Conservation (phyloP, 1,284 basidiomycete species). For the Ceratobasidium sp. region DNA sequence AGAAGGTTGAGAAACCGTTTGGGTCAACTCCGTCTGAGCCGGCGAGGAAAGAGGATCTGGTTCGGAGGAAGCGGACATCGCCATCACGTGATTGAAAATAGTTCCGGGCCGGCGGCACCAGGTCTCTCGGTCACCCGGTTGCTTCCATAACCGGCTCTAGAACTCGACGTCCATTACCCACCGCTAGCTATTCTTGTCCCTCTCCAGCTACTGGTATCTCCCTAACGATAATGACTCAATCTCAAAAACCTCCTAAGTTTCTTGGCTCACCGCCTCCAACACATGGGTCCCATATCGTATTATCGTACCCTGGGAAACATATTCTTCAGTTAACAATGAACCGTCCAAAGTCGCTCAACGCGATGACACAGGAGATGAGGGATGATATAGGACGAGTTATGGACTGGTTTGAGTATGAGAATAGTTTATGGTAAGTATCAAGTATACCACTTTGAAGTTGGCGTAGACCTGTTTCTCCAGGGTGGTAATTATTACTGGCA, state of each 20-base stretch:
- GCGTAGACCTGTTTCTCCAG: slow-evolving; percentile 57
- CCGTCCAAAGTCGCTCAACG: slow-evolving; percentile 65
- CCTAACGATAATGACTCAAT: slow-evolving; percentile 12
- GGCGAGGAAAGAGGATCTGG: neutral
- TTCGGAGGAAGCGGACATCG: neutral
- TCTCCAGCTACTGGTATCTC: neutral
- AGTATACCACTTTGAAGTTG: neutral
- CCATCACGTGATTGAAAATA: slow-evolving; percentile 32
- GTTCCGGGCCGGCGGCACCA: no score
- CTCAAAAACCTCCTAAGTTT: slow-evolving; percentile 24
- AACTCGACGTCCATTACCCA: slow-evolving; percentile 3
- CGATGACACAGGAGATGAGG: slow-evolving; percentile 65
- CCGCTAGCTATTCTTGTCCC: neutral
- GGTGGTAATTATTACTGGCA: slow-evolving; percentile 83
- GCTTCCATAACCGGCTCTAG: neutral
- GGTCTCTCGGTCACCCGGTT: neutral
- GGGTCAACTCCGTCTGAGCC: slow-evolving; percentile 4
- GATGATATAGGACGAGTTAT: slow-evolving; percentile 70
- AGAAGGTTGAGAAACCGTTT: neutral
- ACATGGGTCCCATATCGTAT: slow-evolving; percentile 63
- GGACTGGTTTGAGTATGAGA: slow-evolving; percentile 83
- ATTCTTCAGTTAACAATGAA: slow-evolving; percentile 81
- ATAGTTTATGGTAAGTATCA: slow-evolving; percentile 72
- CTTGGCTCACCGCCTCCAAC: slow-evolving; percentile 14
- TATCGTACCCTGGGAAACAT: slow-evolving; percentile 74